Percentiles rank a stretch among this genome's conserved stretches.
These are phyloP conservation scores for Pestalotiopsis sp. DNA, from an alignment of 2,329 filamentous ascomycete species.

Conservation along the genomic window DNA sequence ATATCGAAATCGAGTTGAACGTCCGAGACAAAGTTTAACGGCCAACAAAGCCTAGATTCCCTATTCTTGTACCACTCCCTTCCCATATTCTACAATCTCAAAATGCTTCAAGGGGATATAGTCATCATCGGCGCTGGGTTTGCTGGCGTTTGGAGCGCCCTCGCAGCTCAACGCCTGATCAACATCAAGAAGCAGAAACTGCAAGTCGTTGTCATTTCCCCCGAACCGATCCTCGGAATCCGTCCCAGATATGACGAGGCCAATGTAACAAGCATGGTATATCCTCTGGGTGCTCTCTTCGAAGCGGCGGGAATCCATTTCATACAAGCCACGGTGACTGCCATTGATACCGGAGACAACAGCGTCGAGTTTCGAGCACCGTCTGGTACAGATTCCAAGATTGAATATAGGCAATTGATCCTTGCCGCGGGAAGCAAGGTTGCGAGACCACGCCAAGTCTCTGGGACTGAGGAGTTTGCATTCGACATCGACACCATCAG, in stretches of 20 bases:
- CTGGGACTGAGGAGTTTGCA: constrained; percentile 30
- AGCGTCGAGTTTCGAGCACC: constrained; percentile 15
- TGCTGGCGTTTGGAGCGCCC: constrained; percentile 36
- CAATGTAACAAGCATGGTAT: constrained; percentile 25
- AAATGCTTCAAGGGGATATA: background rate
- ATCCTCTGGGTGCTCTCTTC: constrained; percentile 25
- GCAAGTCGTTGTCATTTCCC: constrained; percentile 32
- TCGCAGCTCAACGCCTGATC: constrained; percentile 33
- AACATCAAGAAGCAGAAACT: constrained; percentile 22
- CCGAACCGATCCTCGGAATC: constrained; percentile 30
- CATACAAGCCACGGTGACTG: constrained; percentile 22
- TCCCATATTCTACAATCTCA: background rate
- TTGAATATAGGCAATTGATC: constrained; percentile 34
- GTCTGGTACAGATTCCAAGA: constrained; percentile 9
- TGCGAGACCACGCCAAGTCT: constrained; percentile 24
- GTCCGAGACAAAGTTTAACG: too few species aligned
- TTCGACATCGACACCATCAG: constrained; percentile 35
- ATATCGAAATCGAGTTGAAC: too few species aligned
- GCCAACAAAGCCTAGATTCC: too few species aligned
- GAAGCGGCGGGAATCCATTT: constrained; percentile 26
- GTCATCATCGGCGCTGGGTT: constrained; percentile 34
- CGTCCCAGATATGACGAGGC: constrained; percentile 36
- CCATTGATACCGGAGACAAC: constrained; percentile 20
- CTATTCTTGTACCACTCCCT: background rate
- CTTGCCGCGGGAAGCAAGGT: constrained; percentile 37